Percentiles rank a stretch among this genome's conserved stretches.
These are phyloP conservation scores for Mycena citricolor DNA, from an alignment of 1,284 basidiomycete genomes.

Conservation along the genomic window DNA sequence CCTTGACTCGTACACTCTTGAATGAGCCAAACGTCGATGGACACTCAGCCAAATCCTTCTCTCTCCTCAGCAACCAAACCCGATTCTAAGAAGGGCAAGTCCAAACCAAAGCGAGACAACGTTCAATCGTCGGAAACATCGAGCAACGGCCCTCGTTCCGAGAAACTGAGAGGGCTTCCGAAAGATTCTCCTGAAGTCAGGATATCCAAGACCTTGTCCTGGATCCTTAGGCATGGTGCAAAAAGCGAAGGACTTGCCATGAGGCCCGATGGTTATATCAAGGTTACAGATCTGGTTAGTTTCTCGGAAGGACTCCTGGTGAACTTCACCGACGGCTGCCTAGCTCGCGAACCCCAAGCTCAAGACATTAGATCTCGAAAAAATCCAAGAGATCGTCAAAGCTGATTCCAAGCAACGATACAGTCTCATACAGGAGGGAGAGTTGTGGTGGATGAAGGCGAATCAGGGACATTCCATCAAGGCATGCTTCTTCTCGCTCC, in stretches of 20 bases:
- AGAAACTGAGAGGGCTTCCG: constrained; percentile 47
- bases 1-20: no score
- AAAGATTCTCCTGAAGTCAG: constrained; percentile 51
- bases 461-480: constrained; percentile 92
- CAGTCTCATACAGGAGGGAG: constrained; percentile 61
- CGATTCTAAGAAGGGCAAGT: no score
- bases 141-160: constrained; percentile 5
- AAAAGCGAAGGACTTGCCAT: constrained; percentile 72
- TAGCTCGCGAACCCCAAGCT: constrained; percentile 40
- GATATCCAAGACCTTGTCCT: constrained; percentile 79
- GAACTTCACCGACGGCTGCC: no score
- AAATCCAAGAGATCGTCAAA: constrained; percentile 71
- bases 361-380: constrained; percentile 39
- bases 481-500: constrained; percentile 42
- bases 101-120: no score
- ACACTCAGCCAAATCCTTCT: no score
- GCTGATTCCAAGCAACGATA: constrained; percentile 80
- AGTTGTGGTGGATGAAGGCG: constrained; percentile 84
- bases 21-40: no score
- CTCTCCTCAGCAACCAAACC: no score
- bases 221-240: constrained; percentile 84
- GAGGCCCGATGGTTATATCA: constrained; percentile 78
- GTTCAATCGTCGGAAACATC: constrained; percentile 7
- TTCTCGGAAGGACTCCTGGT: not conserved
- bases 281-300: constrained; percentile 73